Evolutionary conservation across 306 rosid species (phyloP).

Genomic region (Gynostemma pentaphyllum): DNA sequence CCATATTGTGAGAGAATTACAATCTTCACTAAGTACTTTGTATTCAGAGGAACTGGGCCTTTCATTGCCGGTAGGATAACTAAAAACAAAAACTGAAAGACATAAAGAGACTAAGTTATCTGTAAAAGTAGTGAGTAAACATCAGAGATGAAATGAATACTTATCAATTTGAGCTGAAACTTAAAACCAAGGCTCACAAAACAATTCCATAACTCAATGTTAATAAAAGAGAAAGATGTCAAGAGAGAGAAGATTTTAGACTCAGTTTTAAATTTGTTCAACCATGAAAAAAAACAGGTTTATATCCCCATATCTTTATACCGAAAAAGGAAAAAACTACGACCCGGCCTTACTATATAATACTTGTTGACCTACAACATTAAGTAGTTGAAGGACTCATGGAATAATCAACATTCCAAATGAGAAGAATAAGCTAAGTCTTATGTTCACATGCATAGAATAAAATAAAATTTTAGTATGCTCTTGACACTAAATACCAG

Average conservation of each 20-base stretch:
- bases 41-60: conserved; percentile 14
- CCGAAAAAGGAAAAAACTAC: too few relatives aligned
- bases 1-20: conserved; percentile 39
- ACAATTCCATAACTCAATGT: not conserved
- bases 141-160: not conserved
- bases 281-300: too few relatives aligned
- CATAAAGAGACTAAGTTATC: not conserved
- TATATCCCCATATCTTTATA: too few relatives aligned
- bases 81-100: conserved; percentile 41
- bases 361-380: too few relatives aligned
- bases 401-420: not conserved
- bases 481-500: not conserved
- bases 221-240: not conserved
- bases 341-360: too few relatives aligned
- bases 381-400: too few relatives aligned
- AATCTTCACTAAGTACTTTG: conserved; percentile 38
- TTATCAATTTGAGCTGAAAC: not conserved
- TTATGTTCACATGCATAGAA: not conserved
- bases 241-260: not conserved
- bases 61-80: conserved; percentile 10
- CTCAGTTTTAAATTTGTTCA: not conserved
- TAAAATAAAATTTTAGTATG: not conserved
- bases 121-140: not conserved
- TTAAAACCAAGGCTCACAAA: not conserved
- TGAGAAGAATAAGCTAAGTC: not conserved